Percentiles rank a stretch among this genome's conserved stretches.
phyloP scores from a whole-genome alignment of 257 asterid species.

The Mentha longifolia region DNA sequence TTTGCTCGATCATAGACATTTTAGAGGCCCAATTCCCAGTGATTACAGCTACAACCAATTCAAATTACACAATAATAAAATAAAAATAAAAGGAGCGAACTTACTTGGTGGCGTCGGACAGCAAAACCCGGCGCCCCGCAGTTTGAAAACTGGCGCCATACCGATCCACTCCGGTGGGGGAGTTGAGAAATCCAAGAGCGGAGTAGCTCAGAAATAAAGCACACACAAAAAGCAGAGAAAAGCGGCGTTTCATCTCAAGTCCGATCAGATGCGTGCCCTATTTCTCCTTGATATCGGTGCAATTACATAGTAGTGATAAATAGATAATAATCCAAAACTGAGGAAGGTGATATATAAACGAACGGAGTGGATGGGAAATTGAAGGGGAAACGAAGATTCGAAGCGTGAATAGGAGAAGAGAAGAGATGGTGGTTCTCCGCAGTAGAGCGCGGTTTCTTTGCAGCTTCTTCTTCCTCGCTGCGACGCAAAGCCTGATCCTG shows the following conservation, averaged over 20 bases:
- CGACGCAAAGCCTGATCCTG: not conserved
- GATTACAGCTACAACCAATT: not conserved
- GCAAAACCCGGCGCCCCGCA: conserved; percentile 59
- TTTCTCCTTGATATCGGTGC: not conserved
- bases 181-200: conserved; percentile 41
- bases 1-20: not conserved
- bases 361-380: conserved; percentile 31
- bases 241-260: conserved; percentile 47
- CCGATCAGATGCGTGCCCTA: conserved; percentile 11
- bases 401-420: conserved; percentile 38
- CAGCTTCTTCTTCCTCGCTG: not conserved
- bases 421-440: conserved; percentile 8
- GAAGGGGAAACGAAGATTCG: conserved; percentile 53
- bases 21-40: conserved; percentile 1
- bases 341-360: not conserved
- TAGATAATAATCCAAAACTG: conserved; percentile 14
- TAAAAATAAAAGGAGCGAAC: conserved; percentile 27
- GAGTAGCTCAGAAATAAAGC: conserved; percentile 28
- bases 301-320: not conserved
- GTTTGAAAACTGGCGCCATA: conserved; percentile 38
- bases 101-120: conserved; percentile 51
- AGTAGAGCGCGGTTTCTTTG: conserved; percentile 12
- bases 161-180: conserved; percentile 30
- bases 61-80: not conserved
- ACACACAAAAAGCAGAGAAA: conserved; percentile 31